These are phyloP conservation scores for Conticribra weissflogii DNA, from an alignment of 108 stramenopile species.

Conservation along the genomic window DNA sequence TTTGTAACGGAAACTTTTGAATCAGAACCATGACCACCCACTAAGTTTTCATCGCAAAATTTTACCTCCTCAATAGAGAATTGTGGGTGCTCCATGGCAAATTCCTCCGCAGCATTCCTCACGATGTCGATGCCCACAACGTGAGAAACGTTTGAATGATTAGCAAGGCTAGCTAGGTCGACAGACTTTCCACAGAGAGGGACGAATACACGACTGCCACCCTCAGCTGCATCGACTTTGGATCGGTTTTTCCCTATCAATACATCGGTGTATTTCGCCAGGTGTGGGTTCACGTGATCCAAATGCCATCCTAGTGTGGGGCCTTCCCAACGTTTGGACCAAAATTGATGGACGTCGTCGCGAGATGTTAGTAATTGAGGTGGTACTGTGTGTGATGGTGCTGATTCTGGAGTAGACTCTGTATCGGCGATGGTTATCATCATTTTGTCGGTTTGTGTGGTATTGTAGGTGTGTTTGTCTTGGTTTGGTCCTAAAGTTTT, in stretches of 20 bases:
- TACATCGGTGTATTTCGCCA: slow-evolving; percentile 25
- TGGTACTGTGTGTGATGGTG: background rate
- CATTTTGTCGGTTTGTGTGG: no score
- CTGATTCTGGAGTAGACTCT: no score
- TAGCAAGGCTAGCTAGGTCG: slow-evolving; percentile 76
- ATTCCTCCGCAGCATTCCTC: slow-evolving; percentile 69
- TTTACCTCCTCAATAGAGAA: slow-evolving; percentile 38
- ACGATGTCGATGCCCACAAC: slow-evolving; percentile 85
- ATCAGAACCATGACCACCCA: no score
- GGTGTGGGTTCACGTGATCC: slow-evolving; percentile 32
- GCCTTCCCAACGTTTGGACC: slow-evolving; percentile 36
- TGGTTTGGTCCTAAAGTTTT: no score
- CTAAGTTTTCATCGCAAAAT: background rate
- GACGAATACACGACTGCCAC: slow-evolving; percentile 55
- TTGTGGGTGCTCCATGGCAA: slow-evolving; percentile 67
- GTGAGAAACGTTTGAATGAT: slow-evolving; percentile 31
- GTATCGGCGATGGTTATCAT: no score
- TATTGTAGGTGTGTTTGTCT: no score
- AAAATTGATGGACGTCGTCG: slow-evolving; percentile 36
- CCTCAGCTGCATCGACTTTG: background rate
- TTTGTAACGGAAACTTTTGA: no score
- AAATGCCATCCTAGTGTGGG: slow-evolving; percentile 39
- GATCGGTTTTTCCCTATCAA: slow-evolving; percentile 9
- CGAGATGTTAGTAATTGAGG: slow-evolving; percentile 7
- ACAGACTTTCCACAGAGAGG: slow-evolving; percentile 90